These are phyloP conservation scores for Scheffersomyces stambukii DNA, from an alignment of 1,139 yeast genomes.

Conservation along the genomic window DNA sequence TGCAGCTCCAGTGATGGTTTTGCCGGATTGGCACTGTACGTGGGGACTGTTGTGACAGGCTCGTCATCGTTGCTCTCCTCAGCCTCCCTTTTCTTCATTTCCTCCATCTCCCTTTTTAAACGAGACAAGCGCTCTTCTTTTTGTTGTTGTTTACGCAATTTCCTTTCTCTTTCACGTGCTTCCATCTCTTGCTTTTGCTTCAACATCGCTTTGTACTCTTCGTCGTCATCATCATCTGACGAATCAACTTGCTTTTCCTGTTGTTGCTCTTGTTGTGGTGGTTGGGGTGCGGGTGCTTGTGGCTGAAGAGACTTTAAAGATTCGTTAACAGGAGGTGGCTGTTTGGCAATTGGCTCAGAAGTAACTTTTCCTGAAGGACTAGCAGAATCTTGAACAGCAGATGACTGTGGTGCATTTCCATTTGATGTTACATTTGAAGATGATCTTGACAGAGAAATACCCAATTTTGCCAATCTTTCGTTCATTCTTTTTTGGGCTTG, in stretches of 20 bases:
- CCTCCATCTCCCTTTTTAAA: conserved; percentile 62
- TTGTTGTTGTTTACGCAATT: conserved; percentile 43
- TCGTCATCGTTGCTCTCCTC: conserved; percentile 36
- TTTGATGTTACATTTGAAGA: no score
- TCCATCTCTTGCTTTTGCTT: conserved; percentile 48
- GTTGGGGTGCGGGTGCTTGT: no score
- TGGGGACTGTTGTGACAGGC: conserved; percentile 24
- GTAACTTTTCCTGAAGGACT: conserved; percentile 3
- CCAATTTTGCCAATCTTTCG: conserved; percentile 82
- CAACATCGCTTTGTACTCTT: conserved; percentile 43
- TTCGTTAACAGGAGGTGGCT: background rate
- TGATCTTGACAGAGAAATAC: no score
- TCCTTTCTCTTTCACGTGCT: conserved; percentile 44
- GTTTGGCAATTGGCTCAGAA: background rate
- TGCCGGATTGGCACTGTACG: conserved; percentile 6
- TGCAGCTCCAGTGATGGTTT: conserved; percentile 9
- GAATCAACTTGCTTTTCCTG: conserved; percentile 12
- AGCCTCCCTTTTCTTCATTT: conserved; percentile 33
- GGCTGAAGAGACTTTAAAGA: no score
- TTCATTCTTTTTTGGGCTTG: conserved; percentile 90
- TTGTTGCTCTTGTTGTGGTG: background rate
- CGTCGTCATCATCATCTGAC: conserved; percentile 40
- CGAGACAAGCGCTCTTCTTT: conserved; percentile 60
- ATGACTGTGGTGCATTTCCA: no score
- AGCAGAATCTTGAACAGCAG: conserved; percentile 4